Percentiles rank a stretch among this genome's conserved stretches.
These are phyloP conservation scores for Lachnellula subtilissima DNA, from an alignment of 2,329 filamentous ascomycete species.

Conservation along the genomic window DNA sequence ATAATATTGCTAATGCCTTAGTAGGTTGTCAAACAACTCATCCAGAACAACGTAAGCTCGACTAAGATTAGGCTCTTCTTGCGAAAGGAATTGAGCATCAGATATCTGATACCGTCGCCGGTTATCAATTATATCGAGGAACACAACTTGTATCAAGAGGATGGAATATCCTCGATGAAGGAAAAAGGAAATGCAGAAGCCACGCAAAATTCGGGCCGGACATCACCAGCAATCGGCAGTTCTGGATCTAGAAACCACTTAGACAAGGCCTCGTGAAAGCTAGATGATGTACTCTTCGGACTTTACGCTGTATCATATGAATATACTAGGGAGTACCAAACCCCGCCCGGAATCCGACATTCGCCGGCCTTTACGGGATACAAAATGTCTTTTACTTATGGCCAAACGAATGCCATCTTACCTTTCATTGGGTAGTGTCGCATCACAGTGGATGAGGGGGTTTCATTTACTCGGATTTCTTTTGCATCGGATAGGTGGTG, in stretches of 20 bases:
- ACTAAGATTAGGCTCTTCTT: conserved; percentile 78
- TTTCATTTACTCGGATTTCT: not conserved
- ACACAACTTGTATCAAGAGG: conserved; percentile 58
- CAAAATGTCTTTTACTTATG: too few species aligned
- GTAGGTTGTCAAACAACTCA: conserved; percentile 64
- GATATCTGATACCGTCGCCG: conserved; percentile 68
- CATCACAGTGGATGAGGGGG: not conserved
- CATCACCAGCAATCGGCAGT: conserved; percentile 14
- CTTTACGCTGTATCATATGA: not conserved
- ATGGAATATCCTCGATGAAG: conserved; percentile 18
- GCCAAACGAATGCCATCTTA: too few species aligned
- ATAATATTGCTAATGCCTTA: too few species aligned
- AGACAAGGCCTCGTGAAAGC: conserved; percentile 3
- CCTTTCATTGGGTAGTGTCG: too few species aligned
- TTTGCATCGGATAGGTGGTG: not conserved
- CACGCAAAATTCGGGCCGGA: conserved; percentile 11
- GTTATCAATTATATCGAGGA: conserved; percentile 72
- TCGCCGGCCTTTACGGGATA: not conserved
- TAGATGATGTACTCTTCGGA: not conserved
- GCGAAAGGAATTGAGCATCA: conserved; percentile 74
- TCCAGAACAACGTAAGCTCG: conserved; percentile 79
- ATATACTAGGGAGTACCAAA: not conserved
- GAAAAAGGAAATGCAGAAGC: conserved; percentile 23
- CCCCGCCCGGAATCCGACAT: not conserved
- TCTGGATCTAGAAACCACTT: not conserved